Conservation (phyloP, 2,329 filamentous ascomycete species). For the Paracorniculantispora psalliotae region DNA sequence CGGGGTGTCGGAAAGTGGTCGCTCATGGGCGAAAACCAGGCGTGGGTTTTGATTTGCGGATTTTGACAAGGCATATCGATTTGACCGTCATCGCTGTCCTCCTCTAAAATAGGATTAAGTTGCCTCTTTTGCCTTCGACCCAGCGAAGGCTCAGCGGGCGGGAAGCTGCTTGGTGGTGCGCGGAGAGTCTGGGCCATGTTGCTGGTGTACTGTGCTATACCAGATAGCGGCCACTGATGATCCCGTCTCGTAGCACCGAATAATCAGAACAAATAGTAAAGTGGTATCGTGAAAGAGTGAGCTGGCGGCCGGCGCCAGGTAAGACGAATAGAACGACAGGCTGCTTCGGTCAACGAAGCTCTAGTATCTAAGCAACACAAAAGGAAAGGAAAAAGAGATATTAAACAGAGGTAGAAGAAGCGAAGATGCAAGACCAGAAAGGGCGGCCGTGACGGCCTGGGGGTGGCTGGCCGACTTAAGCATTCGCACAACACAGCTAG, state of each 20-base stretch:
- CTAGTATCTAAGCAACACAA: slow-evolving; percentile 21
- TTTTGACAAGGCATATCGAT: slow-evolving; percentile 12
- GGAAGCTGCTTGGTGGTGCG: slow-evolving; percentile 29
- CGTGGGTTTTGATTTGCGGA: slow-evolving; percentile 48
- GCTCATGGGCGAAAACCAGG: slow-evolving; percentile 55
- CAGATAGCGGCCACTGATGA: slow-evolving; percentile 8
- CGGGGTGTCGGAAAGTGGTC: slow-evolving; percentile 70
- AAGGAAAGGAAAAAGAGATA: slow-evolving; percentile 27
- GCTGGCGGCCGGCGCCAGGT: slow-evolving; percentile 34
- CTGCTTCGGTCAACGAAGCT: slow-evolving; percentile 42
- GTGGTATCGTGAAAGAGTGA: slow-evolving; percentile 18
- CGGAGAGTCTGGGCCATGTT: slow-evolving; percentile 10
- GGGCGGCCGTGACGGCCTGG: slow-evolving; percentile 15
- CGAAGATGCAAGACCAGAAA: slow-evolving; percentile 26
- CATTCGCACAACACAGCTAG: slow-evolving; percentile 1
- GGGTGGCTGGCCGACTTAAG: slow-evolving; percentile 17
- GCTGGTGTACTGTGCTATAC: slow-evolving; percentile 9
- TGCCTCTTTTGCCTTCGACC: slow-evolving; percentile 47
- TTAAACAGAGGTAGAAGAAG: slow-evolving; percentile 26
- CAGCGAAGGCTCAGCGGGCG: slow-evolving; percentile 49
- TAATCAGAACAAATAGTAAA: slow-evolving; percentile 11
- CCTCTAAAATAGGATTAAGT: slow-evolving; percentile 64
- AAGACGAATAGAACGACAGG: slow-evolving; percentile 32
- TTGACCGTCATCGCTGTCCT: slow-evolving; percentile 38
- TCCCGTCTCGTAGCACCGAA: slow-evolving; percentile 3